Base-by-base conservation (phyloP, 148 eudicot genomes). In the Arctostaphylos glauca region DNA sequence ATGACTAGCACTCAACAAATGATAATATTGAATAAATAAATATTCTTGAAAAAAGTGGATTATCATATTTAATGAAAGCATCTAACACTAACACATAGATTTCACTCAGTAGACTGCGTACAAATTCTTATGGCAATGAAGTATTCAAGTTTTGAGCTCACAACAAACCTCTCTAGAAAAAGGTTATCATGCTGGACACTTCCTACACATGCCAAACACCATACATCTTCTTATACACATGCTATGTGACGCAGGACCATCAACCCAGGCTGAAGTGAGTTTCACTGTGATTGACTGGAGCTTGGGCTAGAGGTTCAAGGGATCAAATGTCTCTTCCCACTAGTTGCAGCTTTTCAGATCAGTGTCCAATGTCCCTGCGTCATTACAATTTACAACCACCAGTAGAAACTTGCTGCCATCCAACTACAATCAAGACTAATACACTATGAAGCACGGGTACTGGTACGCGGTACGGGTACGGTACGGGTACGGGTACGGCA, bases 381-480 rank as follows among this genome's bases (percentile, higher is more conserved):
- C 74, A 14, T 54, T 23, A 62, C 23, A 38, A 62, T 62, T 21
- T 62, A n/a, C 38, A 0, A 62, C 67, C 21, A 9, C 67, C 21
- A 48, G 58, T 48, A 58, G 67, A 49, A 58, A 54, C 49, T 5
- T 43, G 80, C 80, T 78, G 62, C 80, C 50, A 78, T 56, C 49
- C 15, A 19, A 9, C 31, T 3, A 2, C 9, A 6, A 44, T 25
- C 5, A 44, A 68, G 47, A 68, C 50, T 73, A 46, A n/a, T n/a
- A n/a, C n/a, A n/a, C n/a, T n/a, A n/a, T n/a, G n/a, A n/a, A n/a
- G n/a, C n/a, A n/a, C n/a, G n/a, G n/a, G n/a, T n/a, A n/a, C n/a
- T n/a, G n/a, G n/a, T n/a, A n/a, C n/a, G n/a, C n/a, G n/a, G n/a
- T n/a, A n/a, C n/a, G n/a, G n/a, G n/a, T n/a, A n/a, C n/a, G n/a